Percentiles rank a stretch among this genome's conserved stretches.
Conservation (phyloP, 1,139 yeast genomes). For the Keqinozyma sinolaborantium region DNA sequence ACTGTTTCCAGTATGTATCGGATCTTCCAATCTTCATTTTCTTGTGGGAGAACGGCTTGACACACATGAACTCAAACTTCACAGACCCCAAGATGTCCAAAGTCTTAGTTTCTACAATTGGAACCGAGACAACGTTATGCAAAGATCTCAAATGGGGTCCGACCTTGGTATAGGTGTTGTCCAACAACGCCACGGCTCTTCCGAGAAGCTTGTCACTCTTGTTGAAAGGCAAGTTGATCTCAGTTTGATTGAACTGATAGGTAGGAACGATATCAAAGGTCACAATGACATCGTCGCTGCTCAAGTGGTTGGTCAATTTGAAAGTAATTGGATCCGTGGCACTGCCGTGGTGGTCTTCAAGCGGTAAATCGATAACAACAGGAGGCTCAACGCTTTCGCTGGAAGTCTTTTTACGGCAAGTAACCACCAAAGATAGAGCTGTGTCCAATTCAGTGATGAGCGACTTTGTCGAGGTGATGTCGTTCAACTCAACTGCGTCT, state of each 20-base stretch:
- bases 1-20: constrained; percentile 89
- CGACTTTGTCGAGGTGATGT: constrained; percentile 61
- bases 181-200: constrained; percentile 77
- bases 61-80: constrained; percentile 70
- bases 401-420: constrained; percentile 45
- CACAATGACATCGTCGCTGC: constrained; percentile 55
- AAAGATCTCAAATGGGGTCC: constrained; percentile 71
- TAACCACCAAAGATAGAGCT: constrained; percentile 74
- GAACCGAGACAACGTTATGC: constrained; percentile 66
- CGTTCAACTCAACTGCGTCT: constrained; percentile 67
- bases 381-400: constrained; percentile 58
- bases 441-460: constrained; percentile 84
- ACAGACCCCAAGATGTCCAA: constrained; percentile 76
- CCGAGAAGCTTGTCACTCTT: constrained; percentile 58
- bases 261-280: constrained; percentile 94
- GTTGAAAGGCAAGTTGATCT: constrained; percentile 9
- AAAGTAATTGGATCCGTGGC: constrained; percentile 83
- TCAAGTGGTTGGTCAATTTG: constrained; percentile 49
- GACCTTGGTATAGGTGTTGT: constrained; percentile 61
- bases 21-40: constrained; percentile 66
- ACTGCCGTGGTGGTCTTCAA: constrained; percentile 73
- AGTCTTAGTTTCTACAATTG: constrained; percentile 69
- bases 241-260: constrained; percentile 43
- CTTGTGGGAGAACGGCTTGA: constrained; percentile 72
- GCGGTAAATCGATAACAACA: constrained; percentile 72